Evolutionary conservation across 805 yeast species (phyloP).

Genomic region (Cephaloascus fragrans): DNA sequence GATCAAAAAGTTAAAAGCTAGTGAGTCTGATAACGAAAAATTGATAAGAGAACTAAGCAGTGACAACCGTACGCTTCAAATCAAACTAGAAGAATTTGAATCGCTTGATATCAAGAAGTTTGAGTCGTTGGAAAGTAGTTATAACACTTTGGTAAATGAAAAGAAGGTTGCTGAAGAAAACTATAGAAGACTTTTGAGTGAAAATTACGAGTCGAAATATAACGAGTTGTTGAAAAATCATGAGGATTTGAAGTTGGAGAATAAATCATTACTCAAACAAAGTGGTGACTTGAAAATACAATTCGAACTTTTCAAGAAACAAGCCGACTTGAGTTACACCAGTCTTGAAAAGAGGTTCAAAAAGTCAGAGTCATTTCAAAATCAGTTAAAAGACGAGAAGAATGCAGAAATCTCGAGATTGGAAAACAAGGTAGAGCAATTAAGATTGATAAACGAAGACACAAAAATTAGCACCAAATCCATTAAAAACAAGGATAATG

Average conservation of each 20-base stretch:
- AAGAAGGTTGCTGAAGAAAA: slow-evolving; percentile 6
- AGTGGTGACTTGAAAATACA: slow-evolving; percentile 21
- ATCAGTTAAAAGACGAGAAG: slow-evolving; percentile 9
- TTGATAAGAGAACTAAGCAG: slow-evolving; percentile 6
- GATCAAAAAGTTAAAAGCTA: slow-evolving; percentile 50
- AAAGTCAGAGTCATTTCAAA: neutral
- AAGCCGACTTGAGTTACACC: slow-evolving; percentile 3
- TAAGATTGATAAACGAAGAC: slow-evolving; percentile 54
- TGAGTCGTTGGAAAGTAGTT: slow-evolving; percentile 27
- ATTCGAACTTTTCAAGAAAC: slow-evolving; percentile 18
- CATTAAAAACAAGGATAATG: neutral
- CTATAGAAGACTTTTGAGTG: slow-evolving; percentile 9
- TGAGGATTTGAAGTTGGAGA: slow-evolving; percentile 14
- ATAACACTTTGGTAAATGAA: slow-evolving; percentile 4
- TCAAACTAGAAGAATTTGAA: slow-evolving; percentile 28
- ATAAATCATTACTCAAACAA: slow-evolving; percentile 12
- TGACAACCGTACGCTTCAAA: slow-evolving; percentile 11
- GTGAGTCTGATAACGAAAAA: slow-evolving; percentile 20
- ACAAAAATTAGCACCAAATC: slow-evolving; percentile 5
- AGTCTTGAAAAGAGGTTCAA: neutral
- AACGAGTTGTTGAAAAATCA: slow-evolving; percentile 13
- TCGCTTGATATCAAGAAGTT: slow-evolving; percentile 25
- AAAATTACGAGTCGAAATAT: slow-evolving; percentile 16
- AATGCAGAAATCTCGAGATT: slow-evolving; percentile 41
- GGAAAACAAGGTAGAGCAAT: slow-evolving; percentile 61